Percentiles rank a stretch among this genome's conserved stretches.
Evolutionary conservation across 345 rosid species (phyloP).

Genomic region (Corchorus olitorius): DNA sequence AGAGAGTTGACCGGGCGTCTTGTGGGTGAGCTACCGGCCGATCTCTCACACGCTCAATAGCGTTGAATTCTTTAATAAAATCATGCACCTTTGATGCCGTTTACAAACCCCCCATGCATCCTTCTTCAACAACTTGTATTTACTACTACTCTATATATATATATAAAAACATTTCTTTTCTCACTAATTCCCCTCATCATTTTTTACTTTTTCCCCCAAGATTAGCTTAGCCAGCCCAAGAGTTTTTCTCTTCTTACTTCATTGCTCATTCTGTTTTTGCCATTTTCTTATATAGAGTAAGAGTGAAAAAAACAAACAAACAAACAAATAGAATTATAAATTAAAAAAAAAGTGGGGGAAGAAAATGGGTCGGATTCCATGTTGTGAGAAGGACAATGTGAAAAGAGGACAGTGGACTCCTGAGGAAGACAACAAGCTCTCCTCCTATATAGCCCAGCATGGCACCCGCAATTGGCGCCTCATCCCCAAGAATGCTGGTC

Average conservation of each 20-base stretch:
- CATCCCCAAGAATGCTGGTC: constrained; percentile 93
- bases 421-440: constrained; percentile 93
- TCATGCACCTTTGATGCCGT: constrained; percentile 78
- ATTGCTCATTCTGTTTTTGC: constrained; percentile 24
- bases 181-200: too few species aligned
- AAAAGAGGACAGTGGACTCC: constrained; percentile 99
- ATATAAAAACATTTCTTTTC: too few species aligned
- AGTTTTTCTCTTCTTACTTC: neutral
- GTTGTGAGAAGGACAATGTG: constrained; percentile 93
- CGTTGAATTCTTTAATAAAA: constrained; percentile 92
- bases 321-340: too few species aligned
- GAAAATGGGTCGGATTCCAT: constrained; percentile 87
- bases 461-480: constrained; percentile 97
- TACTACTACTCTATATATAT: too few species aligned
- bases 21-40: constrained; percentile 94
- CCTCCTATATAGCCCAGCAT: constrained; percentile 88
- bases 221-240: neutral
- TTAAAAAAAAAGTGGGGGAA: neutral
- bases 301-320: neutral
- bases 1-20: constrained; percentile 67
- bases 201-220: too few species aligned
- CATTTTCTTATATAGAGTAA: constrained; percentile 21
- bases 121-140: too few species aligned
- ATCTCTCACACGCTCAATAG: constrained; percentile 77
- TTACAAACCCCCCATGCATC: too few species aligned